A percentile compares a stretch with the other conserved stretches of the same genome.
phyloP scores from a whole-genome alignment of 805 yeast species.

The Candida xiaguanensis region DNA sequence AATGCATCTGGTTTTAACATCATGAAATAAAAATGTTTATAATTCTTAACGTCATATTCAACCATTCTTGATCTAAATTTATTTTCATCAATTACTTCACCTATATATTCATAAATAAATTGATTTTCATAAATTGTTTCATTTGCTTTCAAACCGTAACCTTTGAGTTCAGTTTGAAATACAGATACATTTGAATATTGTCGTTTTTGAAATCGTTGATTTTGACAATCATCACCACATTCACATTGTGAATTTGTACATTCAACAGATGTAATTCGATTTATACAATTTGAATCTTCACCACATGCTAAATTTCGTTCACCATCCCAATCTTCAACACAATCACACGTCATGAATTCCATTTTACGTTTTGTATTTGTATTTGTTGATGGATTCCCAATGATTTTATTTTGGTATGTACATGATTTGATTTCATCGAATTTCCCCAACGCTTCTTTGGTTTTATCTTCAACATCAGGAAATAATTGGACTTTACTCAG shows the following conservation, averaged over 20 bases:
- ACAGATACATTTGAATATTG: constrained; percentile 76
- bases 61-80: constrained; percentile 73
- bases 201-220: constrained; percentile 80
- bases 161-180: constrained; percentile 79
- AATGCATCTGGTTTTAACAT: constrained; percentile 91
- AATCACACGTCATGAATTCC: constrained; percentile 90
- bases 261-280: constrained; percentile 87
- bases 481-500: constrained; percentile 22
- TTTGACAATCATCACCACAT: constrained; percentile 79
- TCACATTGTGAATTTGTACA: constrained; percentile 66
- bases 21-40: constrained; percentile 91
- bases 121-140: constrained; percentile 51
- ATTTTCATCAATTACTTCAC: constrained; percentile 84
- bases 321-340: constrained; percentile 51
- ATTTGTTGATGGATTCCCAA: constrained; percentile 54
- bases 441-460: constrained; percentile 62
- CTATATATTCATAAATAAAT: constrained; percentile 90
- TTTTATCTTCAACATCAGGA: constrained; percentile 48
- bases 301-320: constrained; percentile 67
- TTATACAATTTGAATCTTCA: constrained; percentile 84
- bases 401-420: constrained; percentile 53
- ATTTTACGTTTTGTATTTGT: constrained; percentile 48
- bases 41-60: constrained; percentile 62
- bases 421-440: constrained; percentile 59
- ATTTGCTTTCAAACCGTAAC: constrained; percentile 83